Conservation (phyloP, 768 basidiomycete species). For the Hydnum rufescens region DNA sequence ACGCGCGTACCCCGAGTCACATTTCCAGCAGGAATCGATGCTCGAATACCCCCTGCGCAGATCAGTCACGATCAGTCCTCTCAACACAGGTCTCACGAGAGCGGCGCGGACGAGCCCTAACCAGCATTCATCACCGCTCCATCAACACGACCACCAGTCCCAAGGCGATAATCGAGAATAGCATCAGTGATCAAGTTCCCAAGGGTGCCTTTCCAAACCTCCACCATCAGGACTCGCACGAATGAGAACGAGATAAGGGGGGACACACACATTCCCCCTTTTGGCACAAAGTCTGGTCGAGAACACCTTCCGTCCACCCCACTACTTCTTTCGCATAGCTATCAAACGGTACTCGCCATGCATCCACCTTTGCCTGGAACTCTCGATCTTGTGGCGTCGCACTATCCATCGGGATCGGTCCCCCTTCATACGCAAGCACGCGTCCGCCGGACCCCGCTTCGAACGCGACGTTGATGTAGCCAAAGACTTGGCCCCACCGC, state of each 20-base stretch:
- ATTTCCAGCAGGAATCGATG: slow-evolving; percentile 23
- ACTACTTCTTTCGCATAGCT: slow-evolving; percentile 20
- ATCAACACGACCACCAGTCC: slow-evolving; percentile 15
- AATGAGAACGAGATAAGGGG: background rate
- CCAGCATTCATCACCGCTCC: slow-evolving; percentile 23
- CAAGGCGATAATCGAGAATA: slow-evolving; percentile 21
- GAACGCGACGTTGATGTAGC: slow-evolving; percentile 26
- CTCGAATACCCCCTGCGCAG: slow-evolving; percentile 23
- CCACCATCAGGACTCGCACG: too few relatives aligned
- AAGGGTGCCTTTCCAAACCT: slow-evolving; percentile 20
- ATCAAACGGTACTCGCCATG: slow-evolving; percentile 24
- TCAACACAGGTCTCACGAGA: background rate
- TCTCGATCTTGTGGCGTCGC: slow-evolving; percentile 19
- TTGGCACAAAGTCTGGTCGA: slow-evolving; percentile 25
- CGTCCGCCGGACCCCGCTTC: slow-evolving; percentile 18
- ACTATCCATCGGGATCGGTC: slow-evolving; percentile 25
- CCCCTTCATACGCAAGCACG: slow-evolving; percentile 24
- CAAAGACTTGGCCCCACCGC: slow-evolving; percentile 29
- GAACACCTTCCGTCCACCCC: slow-evolving; percentile 19
- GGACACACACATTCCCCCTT: slow-evolving; percentile 19
- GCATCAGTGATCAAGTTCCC: slow-evolving; percentile 27
- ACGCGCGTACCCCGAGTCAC: slow-evolving; percentile 21
- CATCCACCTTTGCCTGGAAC: slow-evolving; percentile 22
- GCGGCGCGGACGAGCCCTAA: background rate
- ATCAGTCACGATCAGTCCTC: background rate